A percentile compares a stretch with the other conserved stretches of the same genome.
Evolutionary conservation across 495 filamentous ascomycete genomes (phyloP).

Genomic region (Venustampulla echinocandica): DNA sequence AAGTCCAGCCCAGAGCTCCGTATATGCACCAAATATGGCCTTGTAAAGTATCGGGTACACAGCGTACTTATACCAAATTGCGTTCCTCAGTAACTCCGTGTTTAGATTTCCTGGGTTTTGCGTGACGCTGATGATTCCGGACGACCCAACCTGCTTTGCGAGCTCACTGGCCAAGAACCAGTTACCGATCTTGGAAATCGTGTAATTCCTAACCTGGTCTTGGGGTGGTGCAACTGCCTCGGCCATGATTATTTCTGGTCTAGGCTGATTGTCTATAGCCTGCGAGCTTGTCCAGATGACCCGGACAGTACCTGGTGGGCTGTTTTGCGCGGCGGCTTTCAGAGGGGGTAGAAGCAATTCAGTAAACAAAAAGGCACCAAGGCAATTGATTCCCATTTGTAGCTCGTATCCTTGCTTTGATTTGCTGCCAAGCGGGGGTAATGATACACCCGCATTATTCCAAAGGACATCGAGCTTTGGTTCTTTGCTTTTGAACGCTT

Average conservation of each 20-base stretch:
- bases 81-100: slow-evolving; percentile 17
- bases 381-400: slow-evolving; percentile 26
- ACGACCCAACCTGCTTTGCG: slow-evolving; percentile 4
- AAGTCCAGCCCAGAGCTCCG: background rate
- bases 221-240: background rate
- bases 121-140: slow-evolving; percentile 22
- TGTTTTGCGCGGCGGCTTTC: slow-evolving; percentile 11
- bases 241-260: background rate
- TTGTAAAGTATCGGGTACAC: background rate
- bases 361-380: slow-evolving; percentile 35
- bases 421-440: slow-evolving; percentile 18
- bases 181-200: slow-evolving; percentile 26
- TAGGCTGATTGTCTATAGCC: background rate
- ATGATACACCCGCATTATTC: slow-evolving; percentile 42
- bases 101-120: slow-evolving; percentile 36
- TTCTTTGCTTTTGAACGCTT: slow-evolving; percentile 32
- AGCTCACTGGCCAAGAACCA: slow-evolving; percentile 27
- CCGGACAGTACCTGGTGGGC: slow-evolving; percentile 24
- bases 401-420: slow-evolving; percentile 30
- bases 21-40: background rate
- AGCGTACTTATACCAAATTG: slow-evolving; percentile 28
- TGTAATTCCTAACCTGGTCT: slow-evolving; percentile 17
- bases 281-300: slow-evolving; percentile 28
- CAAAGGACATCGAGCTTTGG: slow-evolving; percentile 41
- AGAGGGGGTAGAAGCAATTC: slow-evolving; percentile 39